phyloP scores from a whole-genome alignment of 345 rosid species.

The Hevea brasiliensis region DNA sequence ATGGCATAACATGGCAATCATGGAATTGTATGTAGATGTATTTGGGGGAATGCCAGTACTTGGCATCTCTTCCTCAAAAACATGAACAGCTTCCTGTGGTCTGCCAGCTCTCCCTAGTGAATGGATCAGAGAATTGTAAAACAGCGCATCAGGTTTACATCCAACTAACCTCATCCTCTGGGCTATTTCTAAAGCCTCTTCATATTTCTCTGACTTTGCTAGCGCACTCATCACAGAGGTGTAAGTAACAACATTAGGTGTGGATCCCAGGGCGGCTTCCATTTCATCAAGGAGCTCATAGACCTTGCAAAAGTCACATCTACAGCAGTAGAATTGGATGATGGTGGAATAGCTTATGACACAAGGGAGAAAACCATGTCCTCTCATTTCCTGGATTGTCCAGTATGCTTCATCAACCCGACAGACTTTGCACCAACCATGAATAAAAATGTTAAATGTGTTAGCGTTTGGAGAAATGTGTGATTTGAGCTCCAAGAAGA shows the following conservation, averaged over 20 bases:
- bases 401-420: slow-evolving; percentile 79
- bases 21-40: slow-evolving; percentile 69
- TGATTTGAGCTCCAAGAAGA: slow-evolving; percentile 60
- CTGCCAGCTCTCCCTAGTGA: slow-evolving; percentile 58
- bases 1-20: slow-evolving; percentile 78
- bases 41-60: slow-evolving; percentile 39
- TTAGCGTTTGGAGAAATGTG: slow-evolving; percentile 56
- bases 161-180: slow-evolving; percentile 50
- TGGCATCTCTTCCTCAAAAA: slow-evolving; percentile 63
- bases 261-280: slow-evolving; percentile 52
- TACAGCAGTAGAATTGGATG: slow-evolving; percentile 54
- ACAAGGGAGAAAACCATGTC: slow-evolving; percentile 58
- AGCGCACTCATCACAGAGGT: slow-evolving; percentile 66
- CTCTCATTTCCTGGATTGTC: slow-evolving; percentile 92
- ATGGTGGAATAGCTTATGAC: slow-evolving; percentile 77
- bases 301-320: slow-evolving; percentile 44
- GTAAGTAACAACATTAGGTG: slow-evolving; percentile 69
- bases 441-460: slow-evolving; percentile 77
- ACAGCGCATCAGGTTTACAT: slow-evolving; percentile 54
- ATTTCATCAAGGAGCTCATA: slow-evolving; percentile 66
- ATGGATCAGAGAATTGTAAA: slow-evolving; percentile 76
- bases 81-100: slow-evolving; percentile 50
- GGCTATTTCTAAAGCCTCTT: slow-evolving; percentile 54
- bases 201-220: slow-evolving; percentile 50
- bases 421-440: slow-evolving; percentile 85